Conservation (phyloP, 305 asterid species). For the Fraxinus velutina region DNA sequence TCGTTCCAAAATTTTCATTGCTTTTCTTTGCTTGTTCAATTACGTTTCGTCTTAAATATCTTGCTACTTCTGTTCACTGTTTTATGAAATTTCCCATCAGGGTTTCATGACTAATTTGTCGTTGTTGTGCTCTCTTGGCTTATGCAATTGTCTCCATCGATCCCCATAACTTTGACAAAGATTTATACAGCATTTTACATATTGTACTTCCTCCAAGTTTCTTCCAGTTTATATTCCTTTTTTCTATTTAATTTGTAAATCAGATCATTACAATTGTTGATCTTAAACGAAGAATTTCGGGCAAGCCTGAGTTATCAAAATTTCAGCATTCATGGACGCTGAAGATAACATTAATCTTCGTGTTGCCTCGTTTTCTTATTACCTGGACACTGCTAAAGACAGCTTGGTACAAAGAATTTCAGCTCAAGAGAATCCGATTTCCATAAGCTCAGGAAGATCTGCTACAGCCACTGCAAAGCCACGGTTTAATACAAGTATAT, state of each 20-base stretch:
- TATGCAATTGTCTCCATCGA: not conserved
- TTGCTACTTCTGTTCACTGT: not conserved
- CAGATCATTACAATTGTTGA: not conserved
- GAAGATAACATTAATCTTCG: constrained; percentile 48
- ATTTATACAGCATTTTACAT: not conserved
- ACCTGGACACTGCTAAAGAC: constrained; percentile 58
- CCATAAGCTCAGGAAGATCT: not conserved
- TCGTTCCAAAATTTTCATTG: not conserved
- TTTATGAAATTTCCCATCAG: not conserved
- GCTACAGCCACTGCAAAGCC: constrained; percentile 7
- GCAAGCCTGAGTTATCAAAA: too few species aligned
- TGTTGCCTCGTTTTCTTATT: constrained; percentile 72
- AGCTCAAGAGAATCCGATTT: constrained; percentile 26
- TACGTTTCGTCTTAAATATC: not conserved
- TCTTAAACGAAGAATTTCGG: not conserved
- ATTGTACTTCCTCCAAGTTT: not conserved
- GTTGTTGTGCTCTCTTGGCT: not conserved
- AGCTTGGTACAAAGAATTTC: constrained; percentile 36
- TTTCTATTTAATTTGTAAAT: not conserved
- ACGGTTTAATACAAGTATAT: constrained; percentile 21
- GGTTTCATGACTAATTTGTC: not conserved
- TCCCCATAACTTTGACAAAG: not conserved
- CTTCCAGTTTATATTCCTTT: not conserved
- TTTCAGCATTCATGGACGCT: constrained; percentile 39
- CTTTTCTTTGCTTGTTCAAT: not conserved